Evolutionary conservation across 2,329 filamentous ascomycete species (phyloP).

Genomic region (Aspergillus fumigatus): DNA sequence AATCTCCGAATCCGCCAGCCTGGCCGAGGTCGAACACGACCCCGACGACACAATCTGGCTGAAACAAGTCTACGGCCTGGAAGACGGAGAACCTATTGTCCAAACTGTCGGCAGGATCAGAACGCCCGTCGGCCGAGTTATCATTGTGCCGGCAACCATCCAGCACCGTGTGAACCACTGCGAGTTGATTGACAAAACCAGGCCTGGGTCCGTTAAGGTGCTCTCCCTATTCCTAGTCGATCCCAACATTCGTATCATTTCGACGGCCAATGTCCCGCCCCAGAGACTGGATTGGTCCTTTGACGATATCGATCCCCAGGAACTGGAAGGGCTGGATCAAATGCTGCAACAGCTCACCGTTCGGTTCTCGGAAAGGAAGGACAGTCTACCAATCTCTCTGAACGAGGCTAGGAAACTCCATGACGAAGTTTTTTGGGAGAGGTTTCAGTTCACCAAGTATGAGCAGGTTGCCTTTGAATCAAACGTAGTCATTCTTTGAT

Average conservation of each 20-base stretch:
- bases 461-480: slow-evolving; percentile 29
- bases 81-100: slow-evolving; percentile 20
- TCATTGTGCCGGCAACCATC: slow-evolving; percentile 28
- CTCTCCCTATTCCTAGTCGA: slow-evolving; percentile 24
- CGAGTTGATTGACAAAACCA: slow-evolving; percentile 15
- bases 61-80: slow-evolving; percentile 24
- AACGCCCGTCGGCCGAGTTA: slow-evolving; percentile 14
- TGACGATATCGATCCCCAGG: slow-evolving; percentile 24
- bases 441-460: slow-evolving; percentile 23
- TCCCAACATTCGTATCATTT: slow-evolving; percentile 20
- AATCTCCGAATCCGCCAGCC: slow-evolving; percentile 23
- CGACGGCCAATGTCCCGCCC: slow-evolving; percentile 22
- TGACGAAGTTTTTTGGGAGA: slow-evolving; percentile 17
- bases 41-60: slow-evolving; percentile 28
- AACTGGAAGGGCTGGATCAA: slow-evolving; percentile 10
- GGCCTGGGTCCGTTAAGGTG: slow-evolving; percentile 23
- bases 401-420: slow-evolving; percentile 37
- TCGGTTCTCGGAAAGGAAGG: slow-evolving; percentile 17
- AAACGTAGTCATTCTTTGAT: slow-evolving; percentile 18
- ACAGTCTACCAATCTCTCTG: slow-evolving; percentile 29
- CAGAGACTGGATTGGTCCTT: slow-evolving; percentile 36
- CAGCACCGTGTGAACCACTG: slow-evolving; percentile 22
- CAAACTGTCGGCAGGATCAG: slow-evolving; percentile 22
- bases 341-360: slow-evolving; percentile 17
- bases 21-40: slow-evolving; percentile 28